These are phyloP conservation scores for Penicillium antarcticum DNA, from an alignment of 495 filamentous ascomycete species.

Conservation along the genomic window DNA sequence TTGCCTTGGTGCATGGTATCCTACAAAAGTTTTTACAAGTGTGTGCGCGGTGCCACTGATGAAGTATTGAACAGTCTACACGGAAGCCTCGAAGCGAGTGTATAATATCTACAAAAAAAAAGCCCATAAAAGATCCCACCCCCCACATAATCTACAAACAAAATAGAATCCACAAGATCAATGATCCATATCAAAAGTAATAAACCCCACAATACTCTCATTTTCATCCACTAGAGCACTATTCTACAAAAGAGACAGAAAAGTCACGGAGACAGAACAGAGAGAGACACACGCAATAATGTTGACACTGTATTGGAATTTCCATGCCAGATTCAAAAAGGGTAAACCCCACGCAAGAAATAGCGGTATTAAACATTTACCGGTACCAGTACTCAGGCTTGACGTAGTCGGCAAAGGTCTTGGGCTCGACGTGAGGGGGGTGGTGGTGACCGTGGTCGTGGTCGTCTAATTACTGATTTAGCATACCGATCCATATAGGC, in stretches of 20 bases:
- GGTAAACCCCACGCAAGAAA: slow-evolving; percentile 2
- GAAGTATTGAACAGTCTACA: too few relatives aligned
- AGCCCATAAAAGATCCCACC: background rate
- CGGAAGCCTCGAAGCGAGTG: too few relatives aligned
- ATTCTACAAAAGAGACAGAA: slow-evolving; percentile 43
- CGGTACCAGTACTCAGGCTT: slow-evolving; percentile 85
- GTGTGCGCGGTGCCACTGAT: too few relatives aligned
- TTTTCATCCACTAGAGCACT: slow-evolving; percentile 39
- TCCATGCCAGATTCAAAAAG: slow-evolving; percentile 5
- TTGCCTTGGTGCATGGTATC: too few relatives aligned
- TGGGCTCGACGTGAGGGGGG: slow-evolving; percentile 71
- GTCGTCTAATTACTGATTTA: slow-evolving; percentile 28
- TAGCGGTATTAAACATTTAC: slow-evolving; percentile 31
- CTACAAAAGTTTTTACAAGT: too few relatives aligned
- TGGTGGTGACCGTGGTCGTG: slow-evolving; percentile 49
- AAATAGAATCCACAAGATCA: too few relatives aligned
- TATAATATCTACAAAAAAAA: background rate
- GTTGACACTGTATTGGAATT: slow-evolving; percentile 8
- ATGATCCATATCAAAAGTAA: slow-evolving; percentile 7
- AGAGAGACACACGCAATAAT: slow-evolving; percentile 17
- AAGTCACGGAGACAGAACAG: slow-evolving; percentile 24
- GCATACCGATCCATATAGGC: background rate
- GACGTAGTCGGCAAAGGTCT: slow-evolving; percentile 91
- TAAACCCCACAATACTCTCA: slow-evolving; percentile 20
- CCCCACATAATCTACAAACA: too few relatives aligned